phyloP scores from a whole-genome alignment of 352 stramenopile species.

The Phytophthora ramorum region DNA sequence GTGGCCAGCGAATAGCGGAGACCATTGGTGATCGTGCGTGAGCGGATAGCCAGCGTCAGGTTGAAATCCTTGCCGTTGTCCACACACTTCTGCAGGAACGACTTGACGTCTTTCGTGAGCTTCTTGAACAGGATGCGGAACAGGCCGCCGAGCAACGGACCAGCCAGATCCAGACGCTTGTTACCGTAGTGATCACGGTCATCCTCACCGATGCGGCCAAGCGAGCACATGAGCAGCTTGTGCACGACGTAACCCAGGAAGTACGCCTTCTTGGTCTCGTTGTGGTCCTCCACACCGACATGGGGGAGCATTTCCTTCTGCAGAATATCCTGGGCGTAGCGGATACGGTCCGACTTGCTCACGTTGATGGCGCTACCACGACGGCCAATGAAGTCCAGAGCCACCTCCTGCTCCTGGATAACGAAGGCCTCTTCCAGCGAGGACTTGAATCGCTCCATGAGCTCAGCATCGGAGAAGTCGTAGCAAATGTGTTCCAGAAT shows the following conservation, averaged over 20 bases:
- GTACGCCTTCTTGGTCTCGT: slow-evolving; percentile 97
- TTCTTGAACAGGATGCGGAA: slow-evolving; percentile 99
- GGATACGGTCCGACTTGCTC: slow-evolving; percentile 97
- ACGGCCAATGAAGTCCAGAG: slow-evolving; percentile 99
- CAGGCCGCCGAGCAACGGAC: slow-evolving; percentile 96
- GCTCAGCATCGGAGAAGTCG: slow-evolving; percentile 98
- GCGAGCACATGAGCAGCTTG: slow-evolving; percentile 99
- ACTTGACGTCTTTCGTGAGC: slow-evolving; percentile 98
- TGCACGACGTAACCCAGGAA: slow-evolving; percentile 99
- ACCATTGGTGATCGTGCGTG: slow-evolving; percentile 97
- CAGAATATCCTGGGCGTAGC: slow-evolving; percentile 98
- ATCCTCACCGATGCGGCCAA: slow-evolving; percentile 97
- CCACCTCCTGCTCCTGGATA: slow-evolving; percentile 98
- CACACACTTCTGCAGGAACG: slow-evolving; percentile 92
- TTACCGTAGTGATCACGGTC: slow-evolving; percentile 99
- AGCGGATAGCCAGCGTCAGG: slow-evolving; percentile 97
- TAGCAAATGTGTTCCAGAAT: slow-evolving; percentile 99
- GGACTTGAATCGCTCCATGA: slow-evolving; percentile 99
- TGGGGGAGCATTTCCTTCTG: slow-evolving; percentile 99
- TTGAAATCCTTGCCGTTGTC: slow-evolving; percentile 97
- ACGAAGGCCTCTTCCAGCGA: slow-evolving; percentile 99
- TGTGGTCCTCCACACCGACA: slow-evolving; percentile 98
- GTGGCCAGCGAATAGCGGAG: slow-evolving; percentile 99
- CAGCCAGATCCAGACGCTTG: slow-evolving; percentile 99
- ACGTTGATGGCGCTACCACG: slow-evolving; percentile 96